Evolutionary conservation across 2,329 filamentous ascomycete species (phyloP).

Genomic region (Hansfordia pulvinata): DNA sequence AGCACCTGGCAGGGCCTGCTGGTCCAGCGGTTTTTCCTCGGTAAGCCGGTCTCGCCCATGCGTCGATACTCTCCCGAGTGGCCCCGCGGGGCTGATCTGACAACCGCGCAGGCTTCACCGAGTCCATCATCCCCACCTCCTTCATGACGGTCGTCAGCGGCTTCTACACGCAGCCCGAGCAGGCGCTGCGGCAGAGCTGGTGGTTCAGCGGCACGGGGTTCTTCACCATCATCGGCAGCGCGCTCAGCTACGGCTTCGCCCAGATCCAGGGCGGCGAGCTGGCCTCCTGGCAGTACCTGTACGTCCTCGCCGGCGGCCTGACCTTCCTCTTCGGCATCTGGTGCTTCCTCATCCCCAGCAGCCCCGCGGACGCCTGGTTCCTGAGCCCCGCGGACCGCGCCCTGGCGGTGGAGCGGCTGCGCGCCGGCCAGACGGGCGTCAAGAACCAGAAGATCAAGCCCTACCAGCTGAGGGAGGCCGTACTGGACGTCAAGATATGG

Average conservation of each 20-base stretch:
- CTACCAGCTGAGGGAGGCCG: constrained; percentile 41
- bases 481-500: constrained; percentile 48
- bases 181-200: constrained; percentile 50
- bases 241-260: constrained; percentile 54
- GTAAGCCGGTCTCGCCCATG: no score
- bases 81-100: no score
- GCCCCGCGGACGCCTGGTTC: constrained; percentile 57
- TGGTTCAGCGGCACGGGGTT: constrained; percentile 50
- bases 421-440: constrained; percentile 49
- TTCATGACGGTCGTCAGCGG: constrained; percentile 51
- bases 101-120: constrained; percentile 48
- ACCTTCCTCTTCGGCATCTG: constrained; percentile 51
- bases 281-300: constrained; percentile 57
- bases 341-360: constrained; percentile 54
- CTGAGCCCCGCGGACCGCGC: constrained; percentile 46
- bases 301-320: constrained; percentile 47
- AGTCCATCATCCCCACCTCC: constrained; percentile 50
- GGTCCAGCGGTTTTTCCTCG: constrained; percentile 51
- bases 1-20: constrained; percentile 50
- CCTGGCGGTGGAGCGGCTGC: constrained; percentile 49
- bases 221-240: constrained; percentile 49
- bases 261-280: constrained; percentile 41
- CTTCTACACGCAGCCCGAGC: constrained; percentile 53
- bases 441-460: constrained; percentile 46
- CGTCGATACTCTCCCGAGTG: no score